Percentiles rank a stretch among this genome's conserved stretches.
These are phyloP conservation scores for Penicillium sp. DNA, from an alignment of 2,329 filamentous ascomycete species.

Conservation along the genomic window DNA sequence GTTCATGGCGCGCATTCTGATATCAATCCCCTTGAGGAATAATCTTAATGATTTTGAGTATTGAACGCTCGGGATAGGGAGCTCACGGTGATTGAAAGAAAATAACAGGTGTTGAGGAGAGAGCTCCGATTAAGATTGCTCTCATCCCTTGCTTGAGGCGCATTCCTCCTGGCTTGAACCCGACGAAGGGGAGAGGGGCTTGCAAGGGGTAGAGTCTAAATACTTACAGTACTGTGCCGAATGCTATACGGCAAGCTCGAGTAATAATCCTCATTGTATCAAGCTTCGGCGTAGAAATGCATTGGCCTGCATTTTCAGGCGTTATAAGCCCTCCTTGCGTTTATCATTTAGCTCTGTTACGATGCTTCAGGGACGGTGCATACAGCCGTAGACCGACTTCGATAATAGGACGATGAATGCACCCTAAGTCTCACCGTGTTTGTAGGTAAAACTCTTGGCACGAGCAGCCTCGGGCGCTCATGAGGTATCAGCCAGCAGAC, in stretches of 20 bases:
- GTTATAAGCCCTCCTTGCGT: neutral
- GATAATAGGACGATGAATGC: too few relatives aligned
- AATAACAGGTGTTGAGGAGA: neutral
- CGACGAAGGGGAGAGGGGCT: neutral
- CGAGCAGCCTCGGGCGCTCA: too few relatives aligned
- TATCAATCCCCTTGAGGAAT: neutral
- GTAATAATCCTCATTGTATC: neutral
- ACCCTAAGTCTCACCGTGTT: too few relatives aligned
- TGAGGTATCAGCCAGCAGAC: too few relatives aligned
- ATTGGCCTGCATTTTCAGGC: neutral
- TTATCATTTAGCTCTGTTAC: neutral
- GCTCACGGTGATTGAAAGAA: neutral
- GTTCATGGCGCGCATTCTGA: conserved; percentile 2
- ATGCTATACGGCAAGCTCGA: neutral
- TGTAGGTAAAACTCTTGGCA: too few relatives aligned
- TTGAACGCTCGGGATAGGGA: neutral
- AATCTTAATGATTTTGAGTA: neutral
- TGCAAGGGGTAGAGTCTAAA: neutral
- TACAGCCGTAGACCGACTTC: too few relatives aligned
- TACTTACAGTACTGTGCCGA: too few relatives aligned
- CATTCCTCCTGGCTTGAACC: neutral
- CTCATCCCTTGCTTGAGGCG: conserved; percentile 4
- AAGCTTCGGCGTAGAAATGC: neutral
- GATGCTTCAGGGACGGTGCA: too few relatives aligned
- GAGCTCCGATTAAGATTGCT: neutral